These are phyloP conservation scores for Ogataea paradorogensis DNA, from an alignment of 805 yeast genomes.

Conservation along the genomic window DNA sequence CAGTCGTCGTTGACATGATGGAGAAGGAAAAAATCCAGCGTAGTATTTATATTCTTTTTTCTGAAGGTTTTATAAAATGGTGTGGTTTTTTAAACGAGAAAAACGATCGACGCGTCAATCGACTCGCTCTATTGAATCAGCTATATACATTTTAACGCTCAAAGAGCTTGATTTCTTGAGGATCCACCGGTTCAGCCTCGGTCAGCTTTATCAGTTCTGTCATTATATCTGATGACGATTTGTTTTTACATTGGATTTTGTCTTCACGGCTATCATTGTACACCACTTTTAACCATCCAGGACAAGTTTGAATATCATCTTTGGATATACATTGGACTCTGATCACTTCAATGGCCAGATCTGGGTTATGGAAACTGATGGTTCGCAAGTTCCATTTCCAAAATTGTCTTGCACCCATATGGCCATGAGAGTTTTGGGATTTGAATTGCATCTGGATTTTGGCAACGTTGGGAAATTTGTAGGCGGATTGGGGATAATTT, in stretches of 20 bases:
- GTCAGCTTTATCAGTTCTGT: constrained; percentile 49
- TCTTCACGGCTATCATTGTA: constrained; percentile 38
- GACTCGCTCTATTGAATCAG: constrained; percentile 38
- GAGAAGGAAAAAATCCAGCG: background rate
- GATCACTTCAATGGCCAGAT: constrained; percentile 55
- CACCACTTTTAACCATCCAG: constrained; percentile 43
- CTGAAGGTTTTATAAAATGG: constrained; percentile 4
- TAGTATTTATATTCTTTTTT: constrained; percentile 2
- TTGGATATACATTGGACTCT: constrained; percentile 45
- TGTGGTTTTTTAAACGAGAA: constrained; percentile 9
- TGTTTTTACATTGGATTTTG: constrained; percentile 52
- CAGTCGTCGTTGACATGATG: constrained; percentile 28
- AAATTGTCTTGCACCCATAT: constrained; percentile 68
- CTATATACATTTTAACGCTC: too few relatives aligned
- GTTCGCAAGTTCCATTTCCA: constrained; percentile 76
- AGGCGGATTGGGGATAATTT: constrained; percentile 44
- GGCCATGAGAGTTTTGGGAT: constrained; percentile 46
- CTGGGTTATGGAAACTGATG: constrained; percentile 80
- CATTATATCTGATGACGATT: constrained; percentile 52
- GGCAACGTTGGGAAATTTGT: constrained; percentile 36
- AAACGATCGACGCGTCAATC: constrained; percentile 12
- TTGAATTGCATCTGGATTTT: constrained; percentile 55
- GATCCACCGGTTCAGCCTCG: constrained; percentile 50
- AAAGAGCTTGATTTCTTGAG: constrained; percentile 34
- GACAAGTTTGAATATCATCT: constrained; percentile 43